A percentile compares a stretch with the other conserved stretches of the same genome.
These are phyloP conservation scores for Diplogelasinospora grovesii DNA, from an alignment of 495 filamentous ascomycete genomes.

Conservation along the genomic window DNA sequence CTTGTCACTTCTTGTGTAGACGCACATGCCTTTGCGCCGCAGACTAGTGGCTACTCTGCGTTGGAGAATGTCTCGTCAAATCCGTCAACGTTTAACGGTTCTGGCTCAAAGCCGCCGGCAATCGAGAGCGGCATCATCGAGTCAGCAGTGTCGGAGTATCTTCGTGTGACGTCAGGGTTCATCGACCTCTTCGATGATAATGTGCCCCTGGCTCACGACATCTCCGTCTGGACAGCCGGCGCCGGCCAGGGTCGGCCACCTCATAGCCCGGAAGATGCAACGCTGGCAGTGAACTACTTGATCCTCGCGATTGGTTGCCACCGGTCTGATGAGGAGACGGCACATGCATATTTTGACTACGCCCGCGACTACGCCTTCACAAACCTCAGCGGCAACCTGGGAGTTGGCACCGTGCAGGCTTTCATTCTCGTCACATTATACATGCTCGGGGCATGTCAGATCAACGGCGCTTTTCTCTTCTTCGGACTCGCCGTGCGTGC, in stretches of 20 bases:
- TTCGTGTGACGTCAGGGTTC: conserved; percentile 32
- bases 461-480: conserved; percentile 55
- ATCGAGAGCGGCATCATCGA: conserved; percentile 15
- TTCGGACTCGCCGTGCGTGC: conserved; percentile 53
- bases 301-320: conserved; percentile 57
- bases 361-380: conserved; percentile 50
- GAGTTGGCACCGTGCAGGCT: conserved; percentile 50
- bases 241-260: conserved; percentile 5
- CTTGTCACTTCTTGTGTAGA: conserved; percentile 60
- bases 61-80: conserved; percentile 42
- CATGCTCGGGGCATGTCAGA: conserved; percentile 54
- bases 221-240: conserved; percentile 29
- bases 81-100: neutral
- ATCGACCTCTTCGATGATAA: conserved; percentile 36
- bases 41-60: conserved; percentile 58
- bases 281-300: conserved; percentile 51
- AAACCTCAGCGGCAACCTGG: conserved; percentile 49
- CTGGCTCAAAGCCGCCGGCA: conserved; percentile 11
- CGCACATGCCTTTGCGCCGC: conserved; percentile 55
- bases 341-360: conserved; percentile 50
- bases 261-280: conserved; percentile 27
- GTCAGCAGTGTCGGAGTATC: conserved; percentile 25
- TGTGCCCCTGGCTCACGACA: conserved; percentile 17
- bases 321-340: conserved; percentile 40
- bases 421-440: conserved; percentile 55